Evolutionary conservation across 495 filamentous ascomycete genomes (phyloP), one percentile per base, ranked within the genome.

Genomic region (Extremus antarcticus): DNA sequence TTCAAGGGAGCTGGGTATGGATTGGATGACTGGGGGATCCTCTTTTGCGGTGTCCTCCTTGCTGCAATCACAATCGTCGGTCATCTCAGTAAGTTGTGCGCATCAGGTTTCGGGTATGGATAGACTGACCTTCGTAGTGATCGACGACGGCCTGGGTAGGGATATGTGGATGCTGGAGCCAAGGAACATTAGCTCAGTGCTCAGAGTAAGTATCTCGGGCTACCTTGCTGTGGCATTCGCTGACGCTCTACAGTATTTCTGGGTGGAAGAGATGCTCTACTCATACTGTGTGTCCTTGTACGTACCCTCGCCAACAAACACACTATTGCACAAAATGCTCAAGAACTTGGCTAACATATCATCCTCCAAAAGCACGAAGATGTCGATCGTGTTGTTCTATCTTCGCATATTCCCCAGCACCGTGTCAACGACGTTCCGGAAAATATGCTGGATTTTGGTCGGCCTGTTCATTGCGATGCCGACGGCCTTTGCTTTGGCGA

Each of bases 341-440:
- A 75, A 75, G 23, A 60, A 72, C 41, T 76, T n/a, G n/a, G n/a
- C n/a, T n/a, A n/a, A n/a, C n/a, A n/a, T n/a, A n/a, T n/a, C n/a
- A n/a, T n/a, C n/a, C n/a, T n/a, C n/a, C 29, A 35, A 4, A 35
- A 35, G 29, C 29, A 35, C 29, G 13, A 35, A 13, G 29, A 4
- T 7, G 29, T 7, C 73, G 11, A 71, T 78, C 58, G 69, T 77
- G 16, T 64, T 77, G 58, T 72, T 77, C 61, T 77, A 75, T 65
- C 64, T 78, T 8, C 73, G 75, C 38, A 70, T 78, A 43, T 77
- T 78, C 53, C 71, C 70, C 8, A 59, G 53, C 35, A 70, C 76
- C 53, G 71, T 78, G 20, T 65, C 76, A 57, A 71, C 75, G 58
- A 74, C 72, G 61, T 63, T 78, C 11, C 73, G 74, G 22, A 69